Conservation (phyloP, 2,329 filamentous ascomycete species). For the Stagonosporopsis vannaccii region DNA sequence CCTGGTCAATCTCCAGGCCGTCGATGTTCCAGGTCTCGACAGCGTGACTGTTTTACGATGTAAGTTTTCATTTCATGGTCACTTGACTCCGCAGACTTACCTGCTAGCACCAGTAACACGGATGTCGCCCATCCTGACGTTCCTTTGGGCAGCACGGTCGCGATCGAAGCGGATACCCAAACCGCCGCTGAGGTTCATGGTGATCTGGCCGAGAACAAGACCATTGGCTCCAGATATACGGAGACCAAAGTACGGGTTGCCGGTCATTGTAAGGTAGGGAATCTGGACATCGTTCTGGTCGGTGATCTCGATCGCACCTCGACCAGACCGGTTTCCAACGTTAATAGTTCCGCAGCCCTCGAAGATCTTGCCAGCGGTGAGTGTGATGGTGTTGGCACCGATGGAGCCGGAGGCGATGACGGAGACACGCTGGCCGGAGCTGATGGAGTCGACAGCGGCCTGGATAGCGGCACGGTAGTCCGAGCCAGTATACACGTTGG, state of each 20-base stretch:
- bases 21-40: constrained; percentile 69
- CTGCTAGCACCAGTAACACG: constrained; percentile 61
- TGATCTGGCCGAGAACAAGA: constrained; percentile 61
- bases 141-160: constrained; percentile 60
- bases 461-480: constrained; percentile 65
- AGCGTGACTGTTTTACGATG: constrained; percentile 50
- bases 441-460: constrained; percentile 60
- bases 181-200: constrained; percentile 62
- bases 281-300: constrained; percentile 60
- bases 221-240: constrained; percentile 62
- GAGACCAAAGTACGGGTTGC: constrained; percentile 65
- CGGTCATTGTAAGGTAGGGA: constrained; percentile 65
- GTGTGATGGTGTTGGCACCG: constrained; percentile 60
- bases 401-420: constrained; percentile 65
- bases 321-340: constrained; percentile 51
- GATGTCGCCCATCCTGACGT: constrained; percentile 63
- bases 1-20: constrained; percentile 59
- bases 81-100: neutral
- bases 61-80: neutral
- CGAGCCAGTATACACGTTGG: constrained; percentile 59
- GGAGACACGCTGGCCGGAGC: constrained; percentile 60
- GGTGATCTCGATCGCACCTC: constrained; percentile 63
- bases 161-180: constrained; percentile 66
- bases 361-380: constrained; percentile 63
- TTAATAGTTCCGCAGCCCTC: constrained; percentile 67